phyloP scores from a whole-genome alignment of 2,329 filamentous ascomycete species.

The Sporothrix phasma region DNA sequence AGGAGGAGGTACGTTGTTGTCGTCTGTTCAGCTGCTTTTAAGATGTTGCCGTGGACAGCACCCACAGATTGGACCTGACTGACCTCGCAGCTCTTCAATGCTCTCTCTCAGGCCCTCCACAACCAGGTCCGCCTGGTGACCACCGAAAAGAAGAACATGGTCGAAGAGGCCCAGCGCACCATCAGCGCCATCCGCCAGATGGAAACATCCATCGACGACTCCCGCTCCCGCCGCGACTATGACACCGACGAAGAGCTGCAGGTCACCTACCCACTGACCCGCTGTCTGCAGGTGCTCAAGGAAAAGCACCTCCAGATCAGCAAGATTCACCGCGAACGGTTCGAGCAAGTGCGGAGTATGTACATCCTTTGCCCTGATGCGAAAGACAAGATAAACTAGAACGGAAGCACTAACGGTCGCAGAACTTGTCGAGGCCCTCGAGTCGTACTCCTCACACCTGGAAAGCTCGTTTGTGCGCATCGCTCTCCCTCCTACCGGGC shows the following conservation, averaged over 20 bases:
- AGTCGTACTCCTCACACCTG: slow-evolving; percentile 93
- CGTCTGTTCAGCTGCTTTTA: too few relatives aligned
- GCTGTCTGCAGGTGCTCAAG: slow-evolving; percentile 69
- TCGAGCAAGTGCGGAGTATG: slow-evolving; percentile 89
- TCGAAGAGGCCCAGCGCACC: slow-evolving; percentile 79
- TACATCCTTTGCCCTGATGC: not conserved
- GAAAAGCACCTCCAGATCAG: slow-evolving; percentile 76
- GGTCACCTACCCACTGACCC: slow-evolving; percentile 72
- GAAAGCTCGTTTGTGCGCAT: slow-evolving; percentile 82
- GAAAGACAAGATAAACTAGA: not conserved
- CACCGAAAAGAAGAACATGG: slow-evolving; percentile 78
- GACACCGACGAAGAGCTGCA: slow-evolving; percentile 50
- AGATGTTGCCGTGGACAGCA: not conserved
- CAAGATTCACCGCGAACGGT: slow-evolving; percentile 80
- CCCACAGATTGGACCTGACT: not conserved
- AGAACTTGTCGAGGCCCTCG: slow-evolving; percentile 88
- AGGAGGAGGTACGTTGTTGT: slow-evolving; percentile 61
- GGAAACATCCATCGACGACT: slow-evolving; percentile 79
- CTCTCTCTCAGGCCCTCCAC: slow-evolving; percentile 82
- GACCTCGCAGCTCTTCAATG: slow-evolving; percentile 64
- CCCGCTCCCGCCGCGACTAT: slow-evolving; percentile 53
- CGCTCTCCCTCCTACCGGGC: slow-evolving; percentile 69
- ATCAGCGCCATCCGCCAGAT: slow-evolving; percentile 86
- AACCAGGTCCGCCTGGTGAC: slow-evolving; percentile 80
- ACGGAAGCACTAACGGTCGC: not conserved